phyloP scores from a whole-genome alignment of 2,329 filamentous ascomycete genomes.

The Didymella sp. region DNA sequence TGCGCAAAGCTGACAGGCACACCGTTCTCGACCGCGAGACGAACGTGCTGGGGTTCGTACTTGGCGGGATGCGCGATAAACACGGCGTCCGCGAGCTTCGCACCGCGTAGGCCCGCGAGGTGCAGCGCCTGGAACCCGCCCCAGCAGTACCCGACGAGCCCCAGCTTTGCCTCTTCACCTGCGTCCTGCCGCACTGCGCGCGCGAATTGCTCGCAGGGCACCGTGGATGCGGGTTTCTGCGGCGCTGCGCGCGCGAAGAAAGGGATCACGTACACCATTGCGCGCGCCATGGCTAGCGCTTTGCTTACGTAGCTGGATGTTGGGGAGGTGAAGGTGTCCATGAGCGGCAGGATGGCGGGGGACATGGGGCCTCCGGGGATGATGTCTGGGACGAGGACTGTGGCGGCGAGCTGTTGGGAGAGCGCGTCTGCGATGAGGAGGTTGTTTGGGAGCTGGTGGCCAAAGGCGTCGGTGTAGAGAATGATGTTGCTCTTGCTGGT shows the following conservation, averaged over 20 bases:
- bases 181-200: slow-evolving; percentile 17
- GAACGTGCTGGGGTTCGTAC: slow-evolving; percentile 1
- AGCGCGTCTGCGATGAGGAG: slow-evolving; percentile 35
- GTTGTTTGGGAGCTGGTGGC: slow-evolving; percentile 35
- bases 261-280: slow-evolving; percentile 15
- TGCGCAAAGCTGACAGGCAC: slow-evolving; percentile 23
- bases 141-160: slow-evolving; percentile 35
- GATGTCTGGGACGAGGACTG: slow-evolving; percentile 35
- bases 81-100: slow-evolving; percentile 17
- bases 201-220: slow-evolving; percentile 13
- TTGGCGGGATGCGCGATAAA: slow-evolving; percentile 30
- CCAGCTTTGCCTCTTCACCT: slow-evolving; percentile 19
- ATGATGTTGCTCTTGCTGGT: slow-evolving; percentile 25
- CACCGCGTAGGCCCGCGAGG: neutral
- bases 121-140: slow-evolving; percentile 27
- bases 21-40: slow-evolving; percentile 1
- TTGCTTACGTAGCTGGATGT: slow-evolving; percentile 3
- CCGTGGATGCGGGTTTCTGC: neutral
- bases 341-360: slow-evolving; percentile 11
- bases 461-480: slow-evolving; percentile 36
- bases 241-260: slow-evolving; percentile 22
- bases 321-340: slow-evolving; percentile 19
- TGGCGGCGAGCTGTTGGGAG: slow-evolving; percentile 20
- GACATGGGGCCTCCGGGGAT: slow-evolving; percentile 31
- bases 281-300: neutral